These are phyloP conservation scores for Hymenoscyphus linearis DNA, from an alignment of 2,329 filamentous ascomycete genomes.

Conservation along the genomic window DNA sequence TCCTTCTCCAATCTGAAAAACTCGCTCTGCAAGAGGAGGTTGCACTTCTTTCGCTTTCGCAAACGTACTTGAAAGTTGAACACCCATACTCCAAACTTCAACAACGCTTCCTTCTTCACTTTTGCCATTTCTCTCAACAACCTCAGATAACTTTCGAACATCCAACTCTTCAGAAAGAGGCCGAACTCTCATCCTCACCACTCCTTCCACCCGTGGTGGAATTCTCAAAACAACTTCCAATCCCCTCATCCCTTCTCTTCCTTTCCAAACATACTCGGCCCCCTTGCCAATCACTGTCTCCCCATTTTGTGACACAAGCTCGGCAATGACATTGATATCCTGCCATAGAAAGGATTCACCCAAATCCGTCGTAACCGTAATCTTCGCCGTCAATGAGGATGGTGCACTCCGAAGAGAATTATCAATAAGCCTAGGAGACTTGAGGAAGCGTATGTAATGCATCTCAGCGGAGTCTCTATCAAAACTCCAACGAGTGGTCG, in stretches of 20 bases:
- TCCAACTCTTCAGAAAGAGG: conserved; percentile 10
- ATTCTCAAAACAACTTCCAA: conserved; percentile 23
- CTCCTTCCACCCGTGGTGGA: conserved; percentile 1
- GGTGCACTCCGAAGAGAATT: conserved; percentile 21
- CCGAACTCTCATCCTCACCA: conserved; percentile 19
- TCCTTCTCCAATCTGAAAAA: conserved; percentile 12
- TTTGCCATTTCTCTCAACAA: conserved; percentile 1
- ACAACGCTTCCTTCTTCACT: conserved; percentile 16
- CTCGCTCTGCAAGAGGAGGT: conserved; percentile 21
- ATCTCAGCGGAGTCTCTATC: conserved; percentile 31
- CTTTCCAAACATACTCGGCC: conserved; percentile 24
- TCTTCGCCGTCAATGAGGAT: conserved; percentile 38
- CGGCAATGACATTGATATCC: conserved; percentile 20
- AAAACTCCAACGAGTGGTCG: background rate
- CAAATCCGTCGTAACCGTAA: conserved; percentile 65
- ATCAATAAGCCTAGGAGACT: conserved; percentile 47
- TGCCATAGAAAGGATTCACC: conserved; percentile 39
- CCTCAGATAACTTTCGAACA: conserved; percentile 12
- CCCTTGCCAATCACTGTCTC: conserved; percentile 3
- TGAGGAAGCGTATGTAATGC: conserved; percentile 65
- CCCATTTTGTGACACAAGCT: conserved; percentile 13
- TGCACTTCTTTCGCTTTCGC: background rate
- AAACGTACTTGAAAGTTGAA: conserved; percentile 7
- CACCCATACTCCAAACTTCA: conserved; percentile 21
- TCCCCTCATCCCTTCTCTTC: conserved; percentile 22